Base-by-base conservation (phyloP, 441 rosid genomes). In the Breynia disticha region DNA sequence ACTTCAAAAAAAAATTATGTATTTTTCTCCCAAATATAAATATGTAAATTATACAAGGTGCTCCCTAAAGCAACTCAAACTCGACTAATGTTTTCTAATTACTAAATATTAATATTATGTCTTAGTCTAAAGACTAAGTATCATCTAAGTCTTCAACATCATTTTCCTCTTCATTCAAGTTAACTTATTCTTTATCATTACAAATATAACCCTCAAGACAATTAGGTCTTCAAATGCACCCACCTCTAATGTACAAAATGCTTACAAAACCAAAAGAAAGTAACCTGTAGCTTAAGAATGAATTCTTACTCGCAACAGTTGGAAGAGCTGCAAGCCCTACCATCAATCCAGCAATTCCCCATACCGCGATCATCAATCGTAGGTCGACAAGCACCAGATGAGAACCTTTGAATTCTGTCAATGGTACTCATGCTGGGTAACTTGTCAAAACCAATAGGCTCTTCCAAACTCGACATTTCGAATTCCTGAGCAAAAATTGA, bases 391-490 rank as follows among this genome's bases (percentile, higher is more conserved):
- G 90, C 87, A 62, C 75, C 73, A 2, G 87, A 84, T 1, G 96
- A 82, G 74, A 79, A 86, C 72, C 90, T 79, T 68, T 84, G 90
- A 54, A 91, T 78, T 73, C 86, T 72, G 48, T 86, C 94, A n/a
- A 79, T 70, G 15, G 96, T 81, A 60, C 63, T 79, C 97, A 90
- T 82, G 77, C 86, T 91, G 16, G 91, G 91, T 65, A 91, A 70
- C 85, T 83, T 87, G 75, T 87, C 95, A 56, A 88, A 59, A 41
- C 89, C 84, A 18, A 87, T 82, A 1, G 93, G 90, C 76, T 90
- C 93, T 79, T 86, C 95, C 85, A 91, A 66, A 69, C 98, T 86
- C 22, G 98, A 91, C 98, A 91, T 91, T 60, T 73, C 67, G 65
- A 63, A 45, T 18, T 58, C 24, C 19, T 24, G 32, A 22, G 18